A percentile compares a stretch with the other conserved stretches of the same genome.
Conservation (phyloP, 495 filamentous ascomycete species). For the Penicillium simplicissimum region DNA sequence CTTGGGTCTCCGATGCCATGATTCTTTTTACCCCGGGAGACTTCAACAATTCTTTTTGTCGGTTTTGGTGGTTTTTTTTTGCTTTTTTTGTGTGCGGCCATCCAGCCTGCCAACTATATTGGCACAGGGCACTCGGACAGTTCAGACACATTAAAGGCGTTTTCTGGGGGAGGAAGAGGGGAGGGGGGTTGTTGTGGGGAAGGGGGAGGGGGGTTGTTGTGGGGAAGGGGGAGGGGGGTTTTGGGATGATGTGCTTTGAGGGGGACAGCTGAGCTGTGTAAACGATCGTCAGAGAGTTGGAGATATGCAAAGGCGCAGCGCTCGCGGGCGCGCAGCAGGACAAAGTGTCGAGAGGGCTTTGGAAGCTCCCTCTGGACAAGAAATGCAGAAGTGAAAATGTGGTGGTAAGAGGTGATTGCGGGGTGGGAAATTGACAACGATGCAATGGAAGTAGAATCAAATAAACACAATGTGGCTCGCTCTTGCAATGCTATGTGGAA, state of each 20-base stretch:
- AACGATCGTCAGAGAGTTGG: constrained; percentile 29
- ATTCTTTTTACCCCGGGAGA: constrained; percentile 22
- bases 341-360: constrained; percentile 14
- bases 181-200: not conserved
- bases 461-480: constrained; percentile 43
- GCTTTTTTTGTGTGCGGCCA: constrained; percentile 35
- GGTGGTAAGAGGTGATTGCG: constrained; percentile 7
- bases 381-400: constrained; percentile 23
- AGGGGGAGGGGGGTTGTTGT: not conserved
- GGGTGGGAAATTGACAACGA: constrained; percentile 15
- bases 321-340: constrained; percentile 31
- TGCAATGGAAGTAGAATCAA: constrained; percentile 21
- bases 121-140: constrained; percentile 12
- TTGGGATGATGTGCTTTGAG: not conserved
- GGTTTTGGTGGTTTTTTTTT: constrained; percentile 35
- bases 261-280: constrained; percentile 24
- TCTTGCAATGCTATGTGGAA: constrained; percentile 54
- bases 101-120: constrained; percentile 5
- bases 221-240: too few relatives aligned
- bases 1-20: constrained; percentile 12
- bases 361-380: constrained; percentile 12
- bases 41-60: constrained; percentile 30
- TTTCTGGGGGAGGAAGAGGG: constrained; percentile 18
- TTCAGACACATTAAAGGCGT: constrained; percentile 43
- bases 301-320: constrained; percentile 34